A percentile compares a stretch with the other conserved stretches of the same genome.
Evolutionary conservation across 495 filamentous ascomycete genomes (phyloP).

Genomic region (Haplographium delicatum): DNA sequence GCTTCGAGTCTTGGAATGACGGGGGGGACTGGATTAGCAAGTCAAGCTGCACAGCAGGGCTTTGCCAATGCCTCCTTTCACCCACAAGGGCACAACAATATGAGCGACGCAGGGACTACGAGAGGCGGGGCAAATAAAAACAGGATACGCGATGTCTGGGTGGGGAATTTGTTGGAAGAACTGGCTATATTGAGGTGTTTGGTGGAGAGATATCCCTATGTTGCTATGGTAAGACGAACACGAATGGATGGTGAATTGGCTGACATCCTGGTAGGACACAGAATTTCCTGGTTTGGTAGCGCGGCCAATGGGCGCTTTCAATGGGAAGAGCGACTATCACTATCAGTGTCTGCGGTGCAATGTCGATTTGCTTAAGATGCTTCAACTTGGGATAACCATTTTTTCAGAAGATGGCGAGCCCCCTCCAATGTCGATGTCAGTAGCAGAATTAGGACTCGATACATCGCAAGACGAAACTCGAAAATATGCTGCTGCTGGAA

Average conservation of each 20-base stretch:
- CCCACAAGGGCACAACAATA: conserved; percentile 45
- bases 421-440: conserved; percentile 53
- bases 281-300: conserved; percentile 97
- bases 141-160: conserved; percentile 94
- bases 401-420: conserved; percentile 85
- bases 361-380: conserved; percentile 93
- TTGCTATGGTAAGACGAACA: conserved; percentile 94
- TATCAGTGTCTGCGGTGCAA: conserved; percentile 97
- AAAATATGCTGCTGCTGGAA: conserved; percentile 46
- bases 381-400: conserved; percentile 90
- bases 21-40: conserved; percentile 78
- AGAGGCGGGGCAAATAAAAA: conserved; percentile 48
- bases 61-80: conserved; percentile 76
- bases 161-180: conserved; percentile 83
- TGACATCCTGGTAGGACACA: conserved; percentile 63
- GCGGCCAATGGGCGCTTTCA: conserved; percentile 88
- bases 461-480: conserved; percentile 32
- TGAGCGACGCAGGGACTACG: conserved; percentile 28
- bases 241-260: not conserved
- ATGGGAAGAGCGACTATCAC: conserved; percentile 93
- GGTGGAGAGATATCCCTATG: conserved; percentile 85
- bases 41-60: conserved; percentile 80
- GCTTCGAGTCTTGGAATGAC: conserved; percentile 48
- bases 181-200: conserved; percentile 73
- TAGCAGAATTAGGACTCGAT: conserved; percentile 48